Evolutionary conservation across 345 rosid genomes (phyloP), one percentile per base, ranked within the genome.

Genomic region (Boechera stricta): DNA sequence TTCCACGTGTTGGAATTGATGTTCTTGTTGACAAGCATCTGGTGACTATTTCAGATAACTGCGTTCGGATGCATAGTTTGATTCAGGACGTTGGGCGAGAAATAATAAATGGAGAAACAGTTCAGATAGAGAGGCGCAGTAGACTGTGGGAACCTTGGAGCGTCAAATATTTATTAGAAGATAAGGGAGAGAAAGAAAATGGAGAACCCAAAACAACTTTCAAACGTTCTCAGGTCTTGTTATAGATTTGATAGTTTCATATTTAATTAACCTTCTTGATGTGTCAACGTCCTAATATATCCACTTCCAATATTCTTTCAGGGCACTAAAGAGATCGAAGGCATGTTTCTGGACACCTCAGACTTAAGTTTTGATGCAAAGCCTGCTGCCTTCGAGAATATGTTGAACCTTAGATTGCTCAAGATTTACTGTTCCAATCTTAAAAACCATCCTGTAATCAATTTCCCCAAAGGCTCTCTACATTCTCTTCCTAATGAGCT

Each of bases 11-110:
- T 38, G 65, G 47, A 60, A 36, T 60, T 29, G 31, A 69, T 7
- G 55, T 16, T 57, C 86, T 83, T 33, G 41, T 71, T 2, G 62
- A 77, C 2, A 80, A 74, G 7, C 71, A 72, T 52, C 62, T 77
- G 0, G 12, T 75, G 15, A 41, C 1, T 11, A 47, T 83, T 16
- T 57, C 26, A 7, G 5, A 51, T 10, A 39, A 68, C 9, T 10
- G 5, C 11, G 10, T 77, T 0, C 0, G 8, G 5, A 73, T 64
- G 69, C 79, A 77, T 51, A 58, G 60, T 12, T 38, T 80, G 28
- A 31, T 53, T 10, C 78, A 45, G 48, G 80, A 36, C 0, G 7
- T 80, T 26, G 75, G 77, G 1, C 44, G 62, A 2, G 36, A 76
- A 51, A 53, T 72, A 29, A 72, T 54, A 1, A 16, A 33, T 7